These are phyloP conservation scores for Trichoderma harzianum DNA, from an alignment of 2,329 filamentous ascomycete genomes.

Conservation along the genomic window DNA sequence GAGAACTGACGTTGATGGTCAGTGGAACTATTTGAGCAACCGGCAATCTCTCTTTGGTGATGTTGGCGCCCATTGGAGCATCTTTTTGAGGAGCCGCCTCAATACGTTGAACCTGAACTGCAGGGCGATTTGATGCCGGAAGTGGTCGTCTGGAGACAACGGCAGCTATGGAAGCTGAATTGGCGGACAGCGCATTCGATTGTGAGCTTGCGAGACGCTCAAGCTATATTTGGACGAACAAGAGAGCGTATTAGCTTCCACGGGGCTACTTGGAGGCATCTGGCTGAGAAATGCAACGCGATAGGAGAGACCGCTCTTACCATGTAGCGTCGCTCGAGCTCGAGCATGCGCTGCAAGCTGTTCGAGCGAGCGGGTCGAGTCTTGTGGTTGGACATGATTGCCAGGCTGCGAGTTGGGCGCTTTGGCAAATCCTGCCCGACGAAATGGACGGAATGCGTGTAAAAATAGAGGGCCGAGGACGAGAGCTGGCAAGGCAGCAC, in stretches of 20 bases:
- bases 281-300: not conserved
- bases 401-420: not conserved
- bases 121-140: conserved; percentile 15
- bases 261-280: not conserved
- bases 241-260: not conserved
- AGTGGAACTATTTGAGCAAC: conserved; percentile 18
- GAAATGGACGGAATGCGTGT: not conserved
- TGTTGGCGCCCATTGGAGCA: not conserved
- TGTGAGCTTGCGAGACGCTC: conserved; percentile 22
- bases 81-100: conserved; percentile 12
- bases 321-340: conserved; percentile 57
- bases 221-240: conserved; percentile 18
- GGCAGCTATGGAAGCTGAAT: not conserved
- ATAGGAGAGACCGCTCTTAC: conserved; percentile 39
- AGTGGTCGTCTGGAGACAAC: not conserved
- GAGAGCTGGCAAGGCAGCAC: not conserved
- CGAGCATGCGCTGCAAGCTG: conserved; percentile 57
- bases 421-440: not conserved
- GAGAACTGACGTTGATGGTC: conserved; percentile 19
- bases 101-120: conserved; percentile 19
- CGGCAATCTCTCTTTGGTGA: conserved; percentile 10
- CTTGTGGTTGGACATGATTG: conserved; percentile 19
- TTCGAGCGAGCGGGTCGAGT: conserved; percentile 35
- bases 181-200: not conserved
- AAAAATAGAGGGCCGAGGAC: conserved; percentile 8